phyloP scores from a whole-genome alignment of 2,329 filamentous ascomycete species.

The Alternaria conjuncta region DNA sequence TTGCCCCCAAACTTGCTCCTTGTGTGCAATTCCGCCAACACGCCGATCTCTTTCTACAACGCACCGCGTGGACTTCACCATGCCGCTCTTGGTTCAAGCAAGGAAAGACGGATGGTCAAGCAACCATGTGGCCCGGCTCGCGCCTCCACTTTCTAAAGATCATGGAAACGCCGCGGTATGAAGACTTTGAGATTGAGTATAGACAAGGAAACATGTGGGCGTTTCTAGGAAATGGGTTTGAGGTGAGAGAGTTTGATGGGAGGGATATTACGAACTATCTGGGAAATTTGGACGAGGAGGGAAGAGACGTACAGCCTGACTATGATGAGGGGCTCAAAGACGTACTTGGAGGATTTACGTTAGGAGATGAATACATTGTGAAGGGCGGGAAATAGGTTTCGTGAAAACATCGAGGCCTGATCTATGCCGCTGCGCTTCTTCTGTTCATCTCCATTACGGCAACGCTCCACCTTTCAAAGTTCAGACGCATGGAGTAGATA shows the following conservation, averaged over 20 bases:
- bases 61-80: constrained; percentile 32
- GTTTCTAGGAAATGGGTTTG: constrained; percentile 46
- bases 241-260: constrained; percentile 55
- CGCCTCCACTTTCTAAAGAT: constrained; percentile 33
- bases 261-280: constrained; percentile 56
- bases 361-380: constrained; percentile 36
- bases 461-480: not conserved
- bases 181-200: constrained; percentile 34
- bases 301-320: constrained; percentile 49
- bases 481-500: not conserved
- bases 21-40: constrained; percentile 26
- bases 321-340: constrained; percentile 50
- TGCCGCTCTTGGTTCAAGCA: constrained; percentile 36
- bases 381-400: constrained; percentile 11
- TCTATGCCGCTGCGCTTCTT: not conserved
- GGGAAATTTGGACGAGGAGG: constrained; percentile 47
- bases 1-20: constrained; percentile 21
- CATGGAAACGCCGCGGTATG: constrained; percentile 25
- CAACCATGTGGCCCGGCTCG: constrained; percentile 30
- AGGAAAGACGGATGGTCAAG: constrained; percentile 28
- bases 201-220: constrained; percentile 25
- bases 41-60: constrained; percentile 30
- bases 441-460: not conserved
- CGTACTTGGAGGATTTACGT: constrained; percentile 44
- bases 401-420: not conserved